Evolutionary conservation across 116 monocot species (phyloP), one percentile per base, ranked within the genome.

Genomic region (Dioscorea cayenensis): DNA sequence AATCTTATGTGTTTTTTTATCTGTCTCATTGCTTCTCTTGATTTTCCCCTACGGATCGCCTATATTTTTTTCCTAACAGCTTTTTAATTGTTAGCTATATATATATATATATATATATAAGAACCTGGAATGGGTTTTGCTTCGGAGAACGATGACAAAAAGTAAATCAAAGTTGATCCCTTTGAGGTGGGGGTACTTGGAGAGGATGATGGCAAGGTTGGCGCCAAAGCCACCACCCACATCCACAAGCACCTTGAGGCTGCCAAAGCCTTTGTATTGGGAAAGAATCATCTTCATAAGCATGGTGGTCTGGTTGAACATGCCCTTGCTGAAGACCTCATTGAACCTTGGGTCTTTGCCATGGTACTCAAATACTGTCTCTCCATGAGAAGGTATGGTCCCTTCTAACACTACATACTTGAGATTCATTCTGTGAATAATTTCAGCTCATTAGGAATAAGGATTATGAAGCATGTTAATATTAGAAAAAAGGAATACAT

Each of bases 341-440:
- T 1, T 72, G 22, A 22, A 64, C 19, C 37, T 8, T 1, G 63
- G 29, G 14, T 72, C 72, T 9, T 38, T 72, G 23, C 36, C 25
- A 49, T 63, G 20, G 63, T 72, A 72, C 38, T 72, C 72, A 18
- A 72, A 72, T 6, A 5, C 13, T 12, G 61, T 43, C 63, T 17
- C 62, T 1, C 63, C 73, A 19, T 64, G 49, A 8, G 73, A 74
- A 4, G 65, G 63, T 0, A 25, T 25, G 25, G 50, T 55, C 8
- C 79, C 79, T 18, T 74, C 38, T 28, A 79, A 14, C 3, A 79
- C 52, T 3, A 70, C 69, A 65, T 25, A 25, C 43, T 79, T 79
- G 62, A 79, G 38, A 38, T 9, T 38, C 25, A 25, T 25, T 25
- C 25, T 25, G 25, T 25, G 25, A 25, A 25, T 25, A 25, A 25